Evolutionary conservation across 1,139 yeast genomes (phyloP), one percentile per base, ranked within the genome.

Genomic region (Geotrichum siamense): DNA sequence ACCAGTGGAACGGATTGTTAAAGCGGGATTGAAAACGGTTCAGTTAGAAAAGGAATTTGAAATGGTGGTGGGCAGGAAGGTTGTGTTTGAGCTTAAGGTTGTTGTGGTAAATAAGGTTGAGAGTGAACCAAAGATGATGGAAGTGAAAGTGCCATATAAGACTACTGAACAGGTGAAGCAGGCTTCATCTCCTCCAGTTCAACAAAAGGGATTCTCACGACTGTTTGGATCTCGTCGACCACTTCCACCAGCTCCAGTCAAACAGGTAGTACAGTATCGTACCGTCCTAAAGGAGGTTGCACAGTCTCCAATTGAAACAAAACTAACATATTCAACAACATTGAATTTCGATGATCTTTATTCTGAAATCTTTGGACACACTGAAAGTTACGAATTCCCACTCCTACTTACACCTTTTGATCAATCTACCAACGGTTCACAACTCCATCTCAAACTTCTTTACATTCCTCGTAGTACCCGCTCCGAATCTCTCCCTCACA

Each of bases 1-100:
- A 0, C 81, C 85, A 19, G 37, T 33, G 4, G 21, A 20, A n/a
- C 9, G 37, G 16, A 9, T 9, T 4, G 9, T 75, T 72, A 61
- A 72, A 75, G 55, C 62, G 68, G 4, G 57, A 84, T 48, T 61
- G 65, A 62, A 65, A 21, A n/a, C n/a, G n/a, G 69, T 79, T 21
- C 49, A 63, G 8, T 69, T 89, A 44, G 79, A 79, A 44, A 89
- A 85, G 57, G 97, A 91, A 59, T 87, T 87, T 60, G 97, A 89
- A 60, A 68, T 86, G 26, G 72, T 85, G 2, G 91, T 84, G 15
- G 76, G 76, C 37, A 76, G 76, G 10, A 71, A 74, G 22, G 68
- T 82, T 43, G 83, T 82, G 52, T 73, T 89, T 48, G 76, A 81
- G 41, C 63, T 91, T 43, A 87, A 33, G 26, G 12, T 33, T 20